A percentile compares a stretch with the other conserved stretches of the same genome.
These are phyloP conservation scores for Trametopsis cervina DNA, from an alignment of 768 basidiomycete species.

Conservation along the genomic window DNA sequence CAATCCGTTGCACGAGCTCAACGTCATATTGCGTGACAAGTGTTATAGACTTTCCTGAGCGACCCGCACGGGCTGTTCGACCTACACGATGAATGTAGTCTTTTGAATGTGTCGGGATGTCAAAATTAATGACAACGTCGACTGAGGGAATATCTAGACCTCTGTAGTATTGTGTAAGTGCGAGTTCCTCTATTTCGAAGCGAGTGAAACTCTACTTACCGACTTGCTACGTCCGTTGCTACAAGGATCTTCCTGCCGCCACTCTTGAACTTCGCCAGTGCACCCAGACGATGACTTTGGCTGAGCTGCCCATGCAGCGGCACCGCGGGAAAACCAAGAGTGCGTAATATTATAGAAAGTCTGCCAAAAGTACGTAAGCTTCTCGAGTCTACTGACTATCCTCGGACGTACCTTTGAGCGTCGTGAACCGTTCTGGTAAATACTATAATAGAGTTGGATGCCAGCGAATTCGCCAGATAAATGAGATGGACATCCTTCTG, in stretches of 20 bases:
- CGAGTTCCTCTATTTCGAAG: background rate
- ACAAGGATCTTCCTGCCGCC: conserved; percentile 89
- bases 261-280: conserved; percentile 91
- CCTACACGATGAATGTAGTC: conserved; percentile 99
- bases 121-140: conserved; percentile 96
- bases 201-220: conserved; percentile 37
- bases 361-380: conserved; percentile 29
- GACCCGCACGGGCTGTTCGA: conserved; percentile 95
- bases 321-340: conserved; percentile 89
- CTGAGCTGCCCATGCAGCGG: conserved; percentile 93
- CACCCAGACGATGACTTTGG: conserved; percentile 90
- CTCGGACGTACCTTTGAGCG: conserved; percentile 57
- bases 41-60: conserved; percentile 95
- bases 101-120: conserved; percentile 96
- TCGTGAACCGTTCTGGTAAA: conserved; percentile 96
- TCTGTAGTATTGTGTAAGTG: conserved; percentile 29
- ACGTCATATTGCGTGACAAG: conserved; percentile 98
- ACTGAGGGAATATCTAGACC: conserved; percentile 95
- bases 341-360: conserved; percentile 82
- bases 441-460: conserved; percentile 90
- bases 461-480: conserved; percentile 81
- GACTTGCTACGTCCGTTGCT: conserved; percentile 94
- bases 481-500: conserved; percentile 91
- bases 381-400: background rate
- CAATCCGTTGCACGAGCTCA: conserved; percentile 92